Evolutionary conservation across 139 green algal genomes (phyloP).

Genomic region (Mesostigma viride): DNA sequence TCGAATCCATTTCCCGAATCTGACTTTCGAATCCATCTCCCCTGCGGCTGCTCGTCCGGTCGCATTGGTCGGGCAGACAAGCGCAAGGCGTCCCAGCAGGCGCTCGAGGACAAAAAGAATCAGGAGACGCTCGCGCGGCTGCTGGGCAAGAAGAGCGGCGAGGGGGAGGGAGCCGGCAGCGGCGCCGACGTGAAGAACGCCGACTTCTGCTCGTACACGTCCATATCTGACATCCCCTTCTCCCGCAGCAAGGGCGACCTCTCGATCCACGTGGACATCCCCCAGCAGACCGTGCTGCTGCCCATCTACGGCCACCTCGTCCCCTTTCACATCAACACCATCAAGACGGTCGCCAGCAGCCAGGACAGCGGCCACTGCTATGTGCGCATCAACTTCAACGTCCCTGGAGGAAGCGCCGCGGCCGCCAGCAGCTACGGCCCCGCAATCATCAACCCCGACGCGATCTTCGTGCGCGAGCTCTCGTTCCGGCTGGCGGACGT

Average conservation of each 20-base stretch:
- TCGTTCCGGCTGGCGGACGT: conserved; percentile 71
- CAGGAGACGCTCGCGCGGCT: conserved; percentile 22
- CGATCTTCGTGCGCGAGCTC: conserved; percentile 84
- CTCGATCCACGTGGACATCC: conserved; percentile 49
- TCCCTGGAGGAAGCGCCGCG: conserved; percentile 16
- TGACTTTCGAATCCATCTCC: too few species aligned
- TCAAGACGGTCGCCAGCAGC: conserved; percentile 71
- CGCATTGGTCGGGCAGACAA: too few species aligned
- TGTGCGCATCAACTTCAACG: conserved; percentile 92
- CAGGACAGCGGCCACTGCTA: conserved; percentile 62
- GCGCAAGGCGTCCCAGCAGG: conserved; percentile 5
- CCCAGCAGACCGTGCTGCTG: conserved; percentile 75
- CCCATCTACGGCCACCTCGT: conserved; percentile 93
- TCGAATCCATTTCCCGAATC: too few species aligned
- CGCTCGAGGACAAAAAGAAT: conserved; percentile 22
- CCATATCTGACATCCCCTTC: too few species aligned
- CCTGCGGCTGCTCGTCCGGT: too few species aligned
- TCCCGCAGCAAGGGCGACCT: too few species aligned
- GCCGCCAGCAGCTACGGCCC: conserved; percentile 22
- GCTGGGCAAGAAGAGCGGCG: background rate
- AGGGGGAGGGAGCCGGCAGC: background rate
- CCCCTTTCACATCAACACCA: conserved; percentile 90
- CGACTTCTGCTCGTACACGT: too few species aligned
- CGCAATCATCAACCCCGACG: conserved; percentile 44
- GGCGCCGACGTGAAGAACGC: background rate